phyloP scores from a whole-genome alignment of 331 rosid species.

The Malus hybrid region DNA sequence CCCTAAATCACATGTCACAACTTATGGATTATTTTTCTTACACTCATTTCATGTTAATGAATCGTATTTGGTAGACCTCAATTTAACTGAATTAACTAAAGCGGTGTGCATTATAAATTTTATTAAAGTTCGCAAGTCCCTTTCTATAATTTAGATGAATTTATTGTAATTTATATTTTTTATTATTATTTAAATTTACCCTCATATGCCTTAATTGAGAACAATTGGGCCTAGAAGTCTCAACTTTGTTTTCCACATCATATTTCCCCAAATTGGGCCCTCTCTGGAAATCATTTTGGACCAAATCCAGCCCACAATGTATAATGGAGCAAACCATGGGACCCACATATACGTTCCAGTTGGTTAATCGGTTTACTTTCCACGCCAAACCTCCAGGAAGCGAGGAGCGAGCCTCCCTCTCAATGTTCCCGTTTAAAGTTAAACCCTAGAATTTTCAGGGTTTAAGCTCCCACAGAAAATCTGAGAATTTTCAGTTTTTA shows the following conservation, averaged over 20 bases:
- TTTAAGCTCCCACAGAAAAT: neutral
- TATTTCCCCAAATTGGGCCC: neutral
- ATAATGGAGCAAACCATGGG: neutral
- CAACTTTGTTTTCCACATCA: neutral
- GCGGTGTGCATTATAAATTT: too few species aligned
- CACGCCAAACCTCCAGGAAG: neutral
- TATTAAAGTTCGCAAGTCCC: too few species aligned
- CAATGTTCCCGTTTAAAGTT: neutral
- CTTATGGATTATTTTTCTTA: too few species aligned
- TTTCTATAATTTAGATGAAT: too few species aligned
- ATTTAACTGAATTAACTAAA: too few species aligned
- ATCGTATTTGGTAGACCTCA: neutral
- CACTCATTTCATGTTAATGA: neutral
- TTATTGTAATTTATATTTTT: neutral
- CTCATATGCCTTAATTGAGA: neutral
- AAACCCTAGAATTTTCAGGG: conserved; percentile 11
- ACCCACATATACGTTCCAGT: neutral
- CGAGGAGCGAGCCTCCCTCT: neutral
- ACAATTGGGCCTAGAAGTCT: neutral
- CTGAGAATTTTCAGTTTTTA: neutral
- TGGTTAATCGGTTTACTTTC: neutral
- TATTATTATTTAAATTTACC: neutral
- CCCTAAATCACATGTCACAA: neutral
- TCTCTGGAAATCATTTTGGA: neutral
- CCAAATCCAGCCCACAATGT: neutral